Conservation (phyloP, 2,329 filamentous ascomycete species). For the Alternaria viburni region DNA sequence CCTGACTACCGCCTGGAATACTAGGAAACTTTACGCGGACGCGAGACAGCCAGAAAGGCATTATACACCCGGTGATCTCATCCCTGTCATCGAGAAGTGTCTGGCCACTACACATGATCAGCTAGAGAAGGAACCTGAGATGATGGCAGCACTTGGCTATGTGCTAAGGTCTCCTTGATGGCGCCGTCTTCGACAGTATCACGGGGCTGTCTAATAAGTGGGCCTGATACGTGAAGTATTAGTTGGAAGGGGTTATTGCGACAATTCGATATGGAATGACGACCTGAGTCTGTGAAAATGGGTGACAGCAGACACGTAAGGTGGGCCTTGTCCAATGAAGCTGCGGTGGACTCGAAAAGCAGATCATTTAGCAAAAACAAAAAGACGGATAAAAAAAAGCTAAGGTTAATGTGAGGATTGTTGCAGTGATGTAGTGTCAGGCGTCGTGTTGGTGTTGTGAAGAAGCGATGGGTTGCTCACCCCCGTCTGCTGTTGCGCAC, state of each 20-base stretch:
- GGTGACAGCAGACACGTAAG: not conserved
- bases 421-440: not conserved
- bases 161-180: not conserved
- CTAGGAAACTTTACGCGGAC: not conserved
- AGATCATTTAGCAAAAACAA: too few relatives aligned
- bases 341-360: not conserved
- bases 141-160: not conserved
- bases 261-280: not conserved
- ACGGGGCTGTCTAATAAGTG: not conserved
- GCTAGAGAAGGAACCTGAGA: not conserved
- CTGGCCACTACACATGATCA: not conserved
- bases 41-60: not conserved
- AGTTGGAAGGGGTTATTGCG: not conserved
- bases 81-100: not conserved
- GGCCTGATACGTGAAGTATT: too few relatives aligned
- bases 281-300: not conserved
- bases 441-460: not conserved
- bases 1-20: not conserved
- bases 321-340: not conserved
- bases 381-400: too few relatives aligned
- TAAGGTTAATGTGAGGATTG: too few relatives aligned
- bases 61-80: not conserved
- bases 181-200: not conserved
- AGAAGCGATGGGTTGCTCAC: not conserved
- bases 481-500: not conserved